Percentiles rank a stretch among this genome's conserved stretches.
phyloP scores from a whole-genome alignment of 257 asterid species.

The Prunella vulgaris region DNA sequence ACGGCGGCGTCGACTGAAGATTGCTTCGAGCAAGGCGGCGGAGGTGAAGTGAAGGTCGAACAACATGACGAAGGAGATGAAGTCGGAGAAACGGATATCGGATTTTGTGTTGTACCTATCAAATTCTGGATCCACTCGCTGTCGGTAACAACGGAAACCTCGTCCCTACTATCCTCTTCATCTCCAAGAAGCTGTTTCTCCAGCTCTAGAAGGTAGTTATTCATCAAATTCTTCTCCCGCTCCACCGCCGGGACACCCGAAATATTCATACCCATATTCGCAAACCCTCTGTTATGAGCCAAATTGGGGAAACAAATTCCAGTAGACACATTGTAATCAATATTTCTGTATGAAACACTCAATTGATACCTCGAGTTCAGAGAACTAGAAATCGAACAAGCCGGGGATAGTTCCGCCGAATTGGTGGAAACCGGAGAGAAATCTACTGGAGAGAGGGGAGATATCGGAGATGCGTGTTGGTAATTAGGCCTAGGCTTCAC shows the following conservation, averaged over 20 bases:
- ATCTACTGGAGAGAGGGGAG: conserved; percentile 57
- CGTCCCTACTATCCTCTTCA: conserved; percentile 41
- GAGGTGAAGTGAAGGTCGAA: conserved; percentile 61
- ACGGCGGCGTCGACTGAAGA: conserved; percentile 49
- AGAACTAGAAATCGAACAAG: conserved; percentile 31
- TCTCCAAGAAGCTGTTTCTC: conserved; percentile 74
- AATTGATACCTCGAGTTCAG: conserved; percentile 29
- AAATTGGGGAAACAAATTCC: conserved; percentile 34
- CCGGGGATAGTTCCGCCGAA: conserved; percentile 37
- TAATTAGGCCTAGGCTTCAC: conserved; percentile 54
- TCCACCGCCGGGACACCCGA: neutral
- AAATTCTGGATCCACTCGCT: conserved; percentile 75
- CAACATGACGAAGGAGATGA: conserved; percentile 74
- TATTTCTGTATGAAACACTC: conserved; percentile 13
- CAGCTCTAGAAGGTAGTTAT: conserved; percentile 56
- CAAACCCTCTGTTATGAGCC: conserved; percentile 21
- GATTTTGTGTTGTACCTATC: conserved; percentile 32
- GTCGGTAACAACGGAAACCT: conserved; percentile 49
- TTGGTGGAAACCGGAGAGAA: conserved; percentile 35
- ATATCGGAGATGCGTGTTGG: conserved; percentile 48
- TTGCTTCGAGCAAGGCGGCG: conserved; percentile 50
- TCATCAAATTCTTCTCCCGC: conserved; percentile 51
- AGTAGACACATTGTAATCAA: conserved; percentile 11
- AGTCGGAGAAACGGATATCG: conserved; percentile 58
- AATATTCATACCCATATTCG: conserved; percentile 16